Evolutionary conservation across 1,284 basidiomycete species (phyloP), one percentile per base, ranked within the genome.

Genomic region (Naganishia cerealis): DNA sequence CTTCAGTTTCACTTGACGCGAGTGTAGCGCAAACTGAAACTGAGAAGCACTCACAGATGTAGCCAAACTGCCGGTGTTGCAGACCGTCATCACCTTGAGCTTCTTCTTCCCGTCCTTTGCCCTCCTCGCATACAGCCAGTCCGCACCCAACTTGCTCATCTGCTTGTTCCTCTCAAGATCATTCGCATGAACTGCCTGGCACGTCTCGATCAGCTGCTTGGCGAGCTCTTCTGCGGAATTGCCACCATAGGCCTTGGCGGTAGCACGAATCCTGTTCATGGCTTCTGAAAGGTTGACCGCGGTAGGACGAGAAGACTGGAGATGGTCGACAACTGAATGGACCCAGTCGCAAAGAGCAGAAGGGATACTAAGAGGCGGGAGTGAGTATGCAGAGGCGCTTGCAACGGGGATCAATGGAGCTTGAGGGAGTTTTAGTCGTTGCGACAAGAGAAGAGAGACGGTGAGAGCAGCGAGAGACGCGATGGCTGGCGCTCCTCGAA

Each of bases 401-500:
- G 84, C 84, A 10, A 79, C 77, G 0, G 83, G 80, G 36, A 62
- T 55, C 13, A 46, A 43, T 16, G 59, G 40, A 21, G 61, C 66
- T 18, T 16, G 3, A n/a, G 67, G 61, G 24, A 54, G 40, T 38
- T 57, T 56, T n/a, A 68, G 61, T 10, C 67, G 67, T 42, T 42
- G 61, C 15, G 58, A 63, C 53, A 90, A 58, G 58, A 65, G 42
- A 43, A 62, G 77, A 0, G 90, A 86, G 62, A 96, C 81, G 0
- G 89, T 85, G 9, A 96, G 85, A 0, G 92, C 87, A 6, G 92
- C 92, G 15, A 95, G 86, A 1, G 92, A 92, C 0, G 89, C 93
- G 65, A 96, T 94, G n/a, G 93, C 93, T 0, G 93, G 93, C 10
- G 93, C 93, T 8, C 93, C 93, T 61, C 93, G 87, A 73, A 93